Conservation (phyloP, 2,329 filamentous ascomycete species). For the Capronia epimyces region DNA sequence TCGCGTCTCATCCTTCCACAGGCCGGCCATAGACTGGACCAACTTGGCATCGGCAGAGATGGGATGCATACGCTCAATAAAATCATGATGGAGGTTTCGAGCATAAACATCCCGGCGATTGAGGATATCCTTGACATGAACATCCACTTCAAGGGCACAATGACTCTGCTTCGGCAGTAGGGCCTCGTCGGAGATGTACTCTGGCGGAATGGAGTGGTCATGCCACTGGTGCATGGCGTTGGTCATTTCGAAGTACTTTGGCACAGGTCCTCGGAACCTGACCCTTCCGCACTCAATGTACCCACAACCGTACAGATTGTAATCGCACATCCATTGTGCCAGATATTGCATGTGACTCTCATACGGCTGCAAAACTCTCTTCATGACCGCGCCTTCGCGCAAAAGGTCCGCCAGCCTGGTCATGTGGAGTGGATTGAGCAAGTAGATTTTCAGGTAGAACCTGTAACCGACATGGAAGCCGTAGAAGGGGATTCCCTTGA, state of each 20-base stretch:
- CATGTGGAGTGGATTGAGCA: constrained; percentile 82
- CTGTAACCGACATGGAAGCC: constrained; percentile 90
- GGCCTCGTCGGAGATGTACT: constrained; percentile 57
- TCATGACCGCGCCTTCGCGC: constrained; percentile 81
- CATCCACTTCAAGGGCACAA: constrained; percentile 83
- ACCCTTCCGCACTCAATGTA: constrained; percentile 70
- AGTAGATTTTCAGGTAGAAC: constrained; percentile 89
- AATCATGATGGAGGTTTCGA: constrained; percentile 79
- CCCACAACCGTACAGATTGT: constrained; percentile 90
- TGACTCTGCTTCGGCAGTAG: constrained; percentile 73
- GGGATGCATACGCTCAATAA: constrained; percentile 65
- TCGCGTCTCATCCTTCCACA: constrained; percentile 86
- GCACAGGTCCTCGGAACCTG: constrained; percentile 70
- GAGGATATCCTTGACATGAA: constrained; percentile 79
- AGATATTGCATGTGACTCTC: constrained; percentile 91
- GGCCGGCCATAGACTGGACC: constrained; percentile 85
- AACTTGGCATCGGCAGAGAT: constrained; percentile 66
- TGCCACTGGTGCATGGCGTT: constrained; percentile 69
- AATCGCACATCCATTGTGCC: constrained; percentile 96
- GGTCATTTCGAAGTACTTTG: constrained; percentile 60
- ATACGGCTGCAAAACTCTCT: constrained; percentile 78
- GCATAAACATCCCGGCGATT: constrained; percentile 73
- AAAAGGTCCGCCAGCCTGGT: constrained; percentile 82
- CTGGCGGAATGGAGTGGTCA: constrained; percentile 59
- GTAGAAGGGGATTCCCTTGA: constrained; percentile 93